A percentile compares a stretch with the other conserved stretches of the same genome.
phyloP scores from a whole-genome alignment of 2,329 filamentous ascomycete genomes.

The Furcasterigmium furcatum region DNA sequence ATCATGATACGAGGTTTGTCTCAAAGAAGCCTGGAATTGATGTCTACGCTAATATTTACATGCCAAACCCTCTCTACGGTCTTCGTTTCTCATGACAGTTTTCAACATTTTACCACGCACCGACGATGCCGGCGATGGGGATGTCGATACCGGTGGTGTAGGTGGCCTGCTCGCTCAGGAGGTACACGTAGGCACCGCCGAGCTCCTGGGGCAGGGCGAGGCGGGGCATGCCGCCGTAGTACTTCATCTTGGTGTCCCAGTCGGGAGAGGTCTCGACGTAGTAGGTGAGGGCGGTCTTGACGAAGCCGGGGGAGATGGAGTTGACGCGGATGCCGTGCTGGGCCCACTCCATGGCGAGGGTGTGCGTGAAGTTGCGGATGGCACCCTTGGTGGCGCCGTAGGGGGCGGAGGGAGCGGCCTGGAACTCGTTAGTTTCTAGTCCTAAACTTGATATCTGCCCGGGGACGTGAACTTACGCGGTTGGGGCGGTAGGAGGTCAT shows the following conservation, averaged over 20 bases:
- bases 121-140: slow-evolving; percentile 33
- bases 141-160: slow-evolving; percentile 50
- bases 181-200: slow-evolving; percentile 53
- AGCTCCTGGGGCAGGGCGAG: slow-evolving; percentile 50
- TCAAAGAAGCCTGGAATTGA: too few species aligned
- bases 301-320: slow-evolving; percentile 39
- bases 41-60: not conserved
- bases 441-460: not conserved
- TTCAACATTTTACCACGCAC: slow-evolving; percentile 9
- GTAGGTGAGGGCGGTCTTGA: slow-evolving; percentile 43
- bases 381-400: slow-evolving; percentile 43
- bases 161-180: slow-evolving; percentile 45
- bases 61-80: not conserved
- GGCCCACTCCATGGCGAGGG: slow-evolving; percentile 43
- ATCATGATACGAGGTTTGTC: too few species aligned
- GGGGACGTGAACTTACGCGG: slow-evolving; percentile 17
- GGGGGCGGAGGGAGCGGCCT: slow-evolving; percentile 43
- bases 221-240: slow-evolving; percentile 54
- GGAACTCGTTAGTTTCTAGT: not conserved
- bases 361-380: slow-evolving; percentile 34
- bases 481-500: slow-evolving; percentile 47
- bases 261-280: slow-evolving; percentile 48
- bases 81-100: not conserved
- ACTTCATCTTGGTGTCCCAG: slow-evolving; percentile 54
- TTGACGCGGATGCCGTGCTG: slow-evolving; percentile 43